Evolutionary conservation across 169 alveolate species (phyloP), one percentile per base, ranked within the genome.

Genomic region (Sarcocystis neurona): DNA sequence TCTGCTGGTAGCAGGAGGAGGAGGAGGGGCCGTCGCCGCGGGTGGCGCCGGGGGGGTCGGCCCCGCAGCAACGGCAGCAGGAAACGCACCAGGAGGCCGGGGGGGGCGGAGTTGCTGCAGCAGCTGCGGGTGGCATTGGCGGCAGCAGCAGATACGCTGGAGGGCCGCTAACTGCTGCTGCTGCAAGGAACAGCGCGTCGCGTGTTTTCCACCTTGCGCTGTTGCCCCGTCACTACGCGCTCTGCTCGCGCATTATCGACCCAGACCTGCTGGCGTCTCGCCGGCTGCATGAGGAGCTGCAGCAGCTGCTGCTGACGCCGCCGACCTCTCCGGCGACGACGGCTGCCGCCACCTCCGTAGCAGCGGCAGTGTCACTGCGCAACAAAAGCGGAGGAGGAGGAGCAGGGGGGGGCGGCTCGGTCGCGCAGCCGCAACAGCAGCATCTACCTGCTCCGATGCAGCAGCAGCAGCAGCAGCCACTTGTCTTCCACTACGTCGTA

Each of bases 211-310:
- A 80, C 37, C 63, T 80, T 56, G 60, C 75, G 15, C 60, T 80
- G 78, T 37, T 80, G 44, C 88, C 88, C 12, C 74, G 88, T 6
- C 88, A 80, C 58, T 80, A n/a, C 88, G 48, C 75, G 48, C 77
- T 80, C 37, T 80, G 68, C 44, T 34, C 88, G 23, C 75, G 88
- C 41, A 46, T 58, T 8, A n/a, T 80, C 4, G 63, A 80, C 3
- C 53, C 88, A 2, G 6, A 10, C 41, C 10, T 58, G n/a, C 53
- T 80, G 37, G 48, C 78, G 27, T 18, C 56, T 10, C 74, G 15
- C 79, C 88, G 58, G 78, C 88, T 48, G 77, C n/a, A n/a, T n/a
- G n/a, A n/a, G n/a, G 75, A 80, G 60, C 53, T n/a, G 23, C 74
- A 37, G 78, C 66, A 80, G 60, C 77, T 39, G 43, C 88, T 80